These are phyloP conservation scores for Piloderma croceum DNA, from an alignment of 768 basidiomycete genomes.

Conservation along the genomic window DNA sequence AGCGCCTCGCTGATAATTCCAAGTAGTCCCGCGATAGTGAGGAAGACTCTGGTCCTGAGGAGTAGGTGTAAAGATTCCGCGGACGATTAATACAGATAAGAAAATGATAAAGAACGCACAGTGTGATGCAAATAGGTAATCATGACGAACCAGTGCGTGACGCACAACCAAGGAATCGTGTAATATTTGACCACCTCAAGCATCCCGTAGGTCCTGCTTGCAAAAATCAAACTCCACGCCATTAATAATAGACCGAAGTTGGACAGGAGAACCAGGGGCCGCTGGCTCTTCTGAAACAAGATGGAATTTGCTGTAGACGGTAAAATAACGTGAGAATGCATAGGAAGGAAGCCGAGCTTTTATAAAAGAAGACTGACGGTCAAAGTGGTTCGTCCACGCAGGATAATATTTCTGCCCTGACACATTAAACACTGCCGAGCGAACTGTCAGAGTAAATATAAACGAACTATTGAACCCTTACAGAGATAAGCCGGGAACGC, in stretches of 20 bases:
- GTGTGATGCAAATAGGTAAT: constrained; percentile 62
- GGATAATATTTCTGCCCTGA: constrained; percentile 57
- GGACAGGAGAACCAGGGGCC: constrained; percentile 48
- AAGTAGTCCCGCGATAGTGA: constrained; percentile 51
- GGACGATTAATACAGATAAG: no score
- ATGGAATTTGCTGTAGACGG: constrained; percentile 43
- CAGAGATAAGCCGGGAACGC: constrained; percentile 59
- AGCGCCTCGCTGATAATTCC: constrained; percentile 60
- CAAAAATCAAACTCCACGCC: constrained; percentile 34
- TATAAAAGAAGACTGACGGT: constrained; percentile 37
- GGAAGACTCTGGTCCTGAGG: constrained; percentile 49
- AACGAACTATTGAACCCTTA: constrained; percentile 25
- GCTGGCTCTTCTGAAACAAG: constrained; percentile 49
- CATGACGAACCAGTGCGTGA: constrained; percentile 50
- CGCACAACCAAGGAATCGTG: constrained; percentile 49
- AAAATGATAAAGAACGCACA: no score
- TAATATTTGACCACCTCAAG: constrained; percentile 43
- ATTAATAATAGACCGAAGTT: constrained; percentile 52
- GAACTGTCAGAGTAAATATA: constrained; percentile 21
- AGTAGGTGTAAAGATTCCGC: no score
- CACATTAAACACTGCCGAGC: constrained; percentile 49
- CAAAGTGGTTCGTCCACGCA: constrained; percentile 62
- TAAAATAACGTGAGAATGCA: neutral
- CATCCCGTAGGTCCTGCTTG: constrained; percentile 33
- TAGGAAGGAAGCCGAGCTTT: neutral